phyloP scores from a whole-genome alignment of 179 eudicot genomes.

The Spinacia oleracea region DNA sequence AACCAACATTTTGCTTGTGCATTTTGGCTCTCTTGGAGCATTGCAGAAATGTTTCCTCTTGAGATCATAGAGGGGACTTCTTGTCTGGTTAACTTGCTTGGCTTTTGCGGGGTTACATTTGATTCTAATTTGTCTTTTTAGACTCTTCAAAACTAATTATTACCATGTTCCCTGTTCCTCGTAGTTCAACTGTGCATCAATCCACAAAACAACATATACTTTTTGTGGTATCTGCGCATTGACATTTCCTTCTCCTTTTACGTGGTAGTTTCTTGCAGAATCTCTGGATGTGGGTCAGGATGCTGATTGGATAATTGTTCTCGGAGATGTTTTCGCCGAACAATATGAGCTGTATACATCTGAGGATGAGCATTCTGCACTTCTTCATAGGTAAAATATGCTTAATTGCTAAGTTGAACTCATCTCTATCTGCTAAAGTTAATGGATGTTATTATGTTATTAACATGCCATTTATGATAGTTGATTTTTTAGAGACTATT shows the following conservation, averaged over 20 bases:
- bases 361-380: constrained; percentile 91
- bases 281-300: constrained; percentile 92
- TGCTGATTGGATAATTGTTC: constrained; percentile 66
- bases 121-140: not conserved
- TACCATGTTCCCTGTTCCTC: not conserved
- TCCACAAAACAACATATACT: not conserved
- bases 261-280: constrained; percentile 85
- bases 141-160: not conserved
- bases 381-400: constrained; percentile 78
- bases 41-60: not conserved
- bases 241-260: constrained; percentile 26
- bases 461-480: not conserved
- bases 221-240: constrained; percentile 1
- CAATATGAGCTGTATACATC: constrained; percentile 84
- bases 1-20: not conserved
- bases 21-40: not conserved
- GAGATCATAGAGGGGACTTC: not conserved
- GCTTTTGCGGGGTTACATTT: not conserved
- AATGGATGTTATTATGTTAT: constrained; percentile 2
- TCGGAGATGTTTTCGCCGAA: constrained; percentile 82
- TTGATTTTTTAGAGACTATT: not conserved
- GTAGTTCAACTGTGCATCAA: not conserved
- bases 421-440: not conserved
- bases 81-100: not conserved
- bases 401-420: constrained; percentile 10